phyloP scores from a whole-genome alignment of 139 green algal species.

The Tetradesmus lagerheimii region DNA sequence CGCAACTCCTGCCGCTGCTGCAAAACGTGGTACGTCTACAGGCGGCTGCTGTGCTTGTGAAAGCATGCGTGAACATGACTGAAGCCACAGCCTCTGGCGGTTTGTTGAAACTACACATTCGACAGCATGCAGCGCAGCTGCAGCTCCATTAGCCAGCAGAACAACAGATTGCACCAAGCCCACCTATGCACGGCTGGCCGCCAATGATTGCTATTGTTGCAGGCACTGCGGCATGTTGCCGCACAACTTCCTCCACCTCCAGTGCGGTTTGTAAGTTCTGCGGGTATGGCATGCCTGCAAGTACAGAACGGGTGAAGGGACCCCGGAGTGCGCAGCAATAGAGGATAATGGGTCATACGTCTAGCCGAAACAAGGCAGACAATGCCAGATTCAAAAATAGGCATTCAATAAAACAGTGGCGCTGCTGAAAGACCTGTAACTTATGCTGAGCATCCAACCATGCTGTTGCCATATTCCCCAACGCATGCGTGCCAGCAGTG shows the following conservation, averaged over 20 bases:
- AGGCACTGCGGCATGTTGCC: conserved; percentile 80
- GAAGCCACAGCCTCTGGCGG: too few species aligned
- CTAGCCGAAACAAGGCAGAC: not conserved
- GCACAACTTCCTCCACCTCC: conserved; percentile 90
- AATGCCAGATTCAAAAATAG: not conserved
- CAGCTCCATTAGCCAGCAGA: too few species aligned
- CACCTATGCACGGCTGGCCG: conserved; percentile 79
- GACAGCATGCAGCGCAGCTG: too few species aligned
- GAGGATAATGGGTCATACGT: not conserved
- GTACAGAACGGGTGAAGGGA: not conserved
- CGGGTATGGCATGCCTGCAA: conserved; percentile 94
- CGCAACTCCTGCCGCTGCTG: too few species aligned
- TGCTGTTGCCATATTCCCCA: too few species aligned
- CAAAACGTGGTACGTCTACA: too few species aligned
- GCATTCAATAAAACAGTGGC: too few species aligned
- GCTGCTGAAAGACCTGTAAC: too few species aligned
- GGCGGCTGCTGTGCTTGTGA: not conserved
- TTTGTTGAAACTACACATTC: not conserved
- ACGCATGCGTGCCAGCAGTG: too few species aligned
- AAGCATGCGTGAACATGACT: not conserved
- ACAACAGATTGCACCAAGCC: not conserved
- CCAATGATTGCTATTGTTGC: conserved; percentile 95
- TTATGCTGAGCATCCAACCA: too few species aligned
- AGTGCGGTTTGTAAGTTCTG: conserved; percentile 91
- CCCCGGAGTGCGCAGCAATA: not conserved